Conservation (phyloP, 441 rosid species). For the Mallotus repandus region DNA sequence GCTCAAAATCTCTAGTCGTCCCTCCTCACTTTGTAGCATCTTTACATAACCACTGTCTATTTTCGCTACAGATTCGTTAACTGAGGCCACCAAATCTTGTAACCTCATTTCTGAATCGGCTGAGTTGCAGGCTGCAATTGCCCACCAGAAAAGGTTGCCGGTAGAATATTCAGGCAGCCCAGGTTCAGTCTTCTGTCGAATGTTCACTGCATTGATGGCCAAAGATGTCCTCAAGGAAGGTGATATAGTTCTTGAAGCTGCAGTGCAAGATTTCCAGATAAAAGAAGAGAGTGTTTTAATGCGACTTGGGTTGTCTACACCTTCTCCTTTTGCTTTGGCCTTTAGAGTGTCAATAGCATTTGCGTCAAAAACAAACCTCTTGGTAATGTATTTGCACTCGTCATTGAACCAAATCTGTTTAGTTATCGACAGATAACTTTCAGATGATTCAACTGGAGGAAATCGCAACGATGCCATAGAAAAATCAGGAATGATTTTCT, state of each 20-base stretch:
- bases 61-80: not conserved
- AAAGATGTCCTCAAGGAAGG: not conserved
- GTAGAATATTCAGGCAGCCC: not conserved
- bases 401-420: not conserved
- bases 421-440: not conserved
- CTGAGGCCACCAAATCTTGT: constrained; percentile 2
- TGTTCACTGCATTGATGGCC: not conserved
- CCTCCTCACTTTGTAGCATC: not conserved
- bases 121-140: not conserved
- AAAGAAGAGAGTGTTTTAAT: not conserved
- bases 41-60: not conserved
- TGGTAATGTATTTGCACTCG: not conserved
- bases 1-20: not conserved
- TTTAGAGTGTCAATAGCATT: constrained; percentile 4
- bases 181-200: not conserved
- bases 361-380: constrained; percentile 15
- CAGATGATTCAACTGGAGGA: not conserved
- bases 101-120: constrained; percentile 4
- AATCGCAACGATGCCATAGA: not conserved
- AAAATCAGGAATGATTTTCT: not conserved
- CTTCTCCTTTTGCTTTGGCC: not conserved
- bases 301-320: not conserved
- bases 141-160: not conserved
- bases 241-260: not conserved
- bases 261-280: constrained; percentile 13